These are phyloP conservation scores for Nemania sp. DNA, from an alignment of 2,329 filamentous ascomycete species.

Conservation along the genomic window DNA sequence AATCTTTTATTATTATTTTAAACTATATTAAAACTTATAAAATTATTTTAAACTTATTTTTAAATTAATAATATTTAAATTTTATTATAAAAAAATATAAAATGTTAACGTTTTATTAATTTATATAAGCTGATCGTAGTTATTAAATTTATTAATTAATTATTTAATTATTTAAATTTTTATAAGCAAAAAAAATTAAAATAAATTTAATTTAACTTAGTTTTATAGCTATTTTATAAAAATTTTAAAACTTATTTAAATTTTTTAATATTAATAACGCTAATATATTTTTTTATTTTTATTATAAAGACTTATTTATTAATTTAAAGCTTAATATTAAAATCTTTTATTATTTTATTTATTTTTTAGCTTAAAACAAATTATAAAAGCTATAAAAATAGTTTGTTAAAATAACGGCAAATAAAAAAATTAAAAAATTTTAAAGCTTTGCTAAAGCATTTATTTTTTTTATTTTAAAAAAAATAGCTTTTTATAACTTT, in stretches of 20 bases:
- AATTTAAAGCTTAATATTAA: not conserved
- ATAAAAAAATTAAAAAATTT: not conserved
- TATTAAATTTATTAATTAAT: not conserved
- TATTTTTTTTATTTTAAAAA: not conserved
- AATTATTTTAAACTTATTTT: not conserved
- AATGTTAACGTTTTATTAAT: not conserved
- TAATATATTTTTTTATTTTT: not conserved
- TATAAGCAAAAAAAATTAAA: not conserved
- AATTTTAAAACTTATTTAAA: not conserved
- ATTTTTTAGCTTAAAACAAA: not conserved
- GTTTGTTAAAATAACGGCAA: not conserved
- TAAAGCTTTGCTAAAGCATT: not conserved
- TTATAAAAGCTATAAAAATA: not conserved
- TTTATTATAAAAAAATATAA: not conserved
- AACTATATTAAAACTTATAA: not conserved
- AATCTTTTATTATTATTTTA: not conserved
- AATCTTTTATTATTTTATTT: not conserved
- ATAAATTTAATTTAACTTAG: not conserved
- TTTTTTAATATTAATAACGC: not conserved
- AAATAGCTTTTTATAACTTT: not conserved
- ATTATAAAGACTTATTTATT: not conserved
- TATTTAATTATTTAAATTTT: not conserved
- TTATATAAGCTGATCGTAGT: not conserved
- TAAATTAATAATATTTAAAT: not conserved
- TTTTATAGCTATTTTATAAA: not conserved